Evolutionary conservation across 345 rosid genomes (phyloP).

Genomic region (Arabidopsis thaliana): TAIR10.1 NC_003071.7:8594501-8595000

Average conservation of each 20-base stretch:
- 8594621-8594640: no score
- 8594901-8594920: constrained; percentile 95
- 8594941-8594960: constrained; percentile 66
- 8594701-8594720: constrained; percentile 89
- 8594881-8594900: neutral
- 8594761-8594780: constrained; percentile 92
- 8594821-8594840: constrained; percentile 46
- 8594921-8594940: constrained; percentile 84
- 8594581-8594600: neutral
- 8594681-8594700: constrained; percentile 97
- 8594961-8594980: constrained; percentile 82
- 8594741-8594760: constrained; percentile 93
- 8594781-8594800: constrained; percentile 85
- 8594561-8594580: constrained; percentile 59
- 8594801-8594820: constrained; percentile 87
- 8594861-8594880: neutral
- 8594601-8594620: no score
- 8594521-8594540: constrained; percentile 90
- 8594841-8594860: neutral
- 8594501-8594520: constrained; percentile 94
- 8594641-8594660: neutral
- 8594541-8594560: constrained; percentile 86
- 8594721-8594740: constrained; percentile 97
- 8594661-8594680: constrained; percentile 78
- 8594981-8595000: neutral